Evolutionary conservation across 805 yeast species (phyloP), one percentile per base, ranked within the genome.

Genomic region (Saccharomycopsis babjevae): DNA sequence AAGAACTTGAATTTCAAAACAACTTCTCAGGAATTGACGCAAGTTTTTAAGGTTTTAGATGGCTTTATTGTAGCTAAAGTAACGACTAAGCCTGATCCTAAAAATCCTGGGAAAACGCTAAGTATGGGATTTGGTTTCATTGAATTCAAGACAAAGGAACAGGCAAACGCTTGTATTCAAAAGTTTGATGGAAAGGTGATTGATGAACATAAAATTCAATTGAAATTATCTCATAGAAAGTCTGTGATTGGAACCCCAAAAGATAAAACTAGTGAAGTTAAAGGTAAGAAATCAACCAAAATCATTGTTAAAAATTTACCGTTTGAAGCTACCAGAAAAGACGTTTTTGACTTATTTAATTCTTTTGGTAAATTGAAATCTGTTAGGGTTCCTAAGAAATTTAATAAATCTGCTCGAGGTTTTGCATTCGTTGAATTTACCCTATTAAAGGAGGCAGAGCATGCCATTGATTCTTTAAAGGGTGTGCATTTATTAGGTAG

Each of bases 41-140:
- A 80, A 1, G 73, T 83, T 18, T 92, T 94, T 79, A 82, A 82
- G 63, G 75, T 85, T 7, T 76, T 89, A 54, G 82, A 82, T 22
- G 99, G 98, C 0, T 94, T 88, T 71, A 82, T 86, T 15, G 79
- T 86, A 57, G 96, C 96, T 1, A 83, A 85, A 28, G 87, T 94
- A 59, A 89, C 89, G 69, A 87, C 87, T 32, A 93, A 92, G 71
- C 92, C 97, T 1, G 96, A 93, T 74, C 83, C 96, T 42, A 89
- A 84, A 73, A 80, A 83, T 63, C 70, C 80, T 1, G 86, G 85
- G 11, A 81, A 81, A 61, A 74, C 78, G n/a, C 79, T 84, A 62
- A 90, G 97, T 67, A 94, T 94, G 99, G 99, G 99, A 22, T 94
- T 91, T 69, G 99, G 99, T 1, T 94, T 94, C 74, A 97, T 83